Percentiles rank a stretch among this genome's conserved stretches.
Conservation (phyloP, 176 grass and related monocot genomes). For the Aegilops longissima region DNA sequence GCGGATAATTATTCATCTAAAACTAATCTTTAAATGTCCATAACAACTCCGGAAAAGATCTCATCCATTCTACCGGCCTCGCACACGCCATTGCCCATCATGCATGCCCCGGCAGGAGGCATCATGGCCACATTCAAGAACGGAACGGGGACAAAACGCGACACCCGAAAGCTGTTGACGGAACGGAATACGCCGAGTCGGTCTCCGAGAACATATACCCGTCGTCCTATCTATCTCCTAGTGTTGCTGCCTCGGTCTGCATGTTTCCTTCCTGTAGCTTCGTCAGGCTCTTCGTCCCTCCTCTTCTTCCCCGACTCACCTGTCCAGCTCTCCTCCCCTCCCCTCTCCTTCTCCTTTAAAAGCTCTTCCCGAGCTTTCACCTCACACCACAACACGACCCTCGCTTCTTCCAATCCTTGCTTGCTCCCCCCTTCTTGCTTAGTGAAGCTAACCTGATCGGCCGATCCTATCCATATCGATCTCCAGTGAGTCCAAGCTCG, state of each 20-base stretch:
- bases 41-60: too few relatives aligned
- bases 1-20: too few relatives aligned
- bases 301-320: background rate
- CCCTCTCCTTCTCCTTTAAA: conserved; percentile 41
- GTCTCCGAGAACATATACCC: background rate
- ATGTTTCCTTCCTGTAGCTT: background rate
- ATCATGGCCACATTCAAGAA: background rate
- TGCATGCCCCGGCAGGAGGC: background rate
- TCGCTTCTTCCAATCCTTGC: background rate
- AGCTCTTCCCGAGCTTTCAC: conserved; percentile 31
- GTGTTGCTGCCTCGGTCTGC: background rate
- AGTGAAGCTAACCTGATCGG: background rate
- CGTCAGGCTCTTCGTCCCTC: background rate
- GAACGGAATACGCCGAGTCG: too few relatives aligned
- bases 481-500: background rate
- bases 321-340: background rate
- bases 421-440: background rate
- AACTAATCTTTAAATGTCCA: too few relatives aligned
- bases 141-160: background rate
- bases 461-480: background rate
- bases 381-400: background rate
- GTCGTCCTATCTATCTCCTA: background rate
- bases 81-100: too few relatives aligned
- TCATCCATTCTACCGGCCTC: too few relatives aligned
- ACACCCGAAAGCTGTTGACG: background rate